These are phyloP conservation scores for Globisporangium uncinulatum DNA, from an alignment of 352 stramenopile species.

Conservation along the genomic window DNA sequence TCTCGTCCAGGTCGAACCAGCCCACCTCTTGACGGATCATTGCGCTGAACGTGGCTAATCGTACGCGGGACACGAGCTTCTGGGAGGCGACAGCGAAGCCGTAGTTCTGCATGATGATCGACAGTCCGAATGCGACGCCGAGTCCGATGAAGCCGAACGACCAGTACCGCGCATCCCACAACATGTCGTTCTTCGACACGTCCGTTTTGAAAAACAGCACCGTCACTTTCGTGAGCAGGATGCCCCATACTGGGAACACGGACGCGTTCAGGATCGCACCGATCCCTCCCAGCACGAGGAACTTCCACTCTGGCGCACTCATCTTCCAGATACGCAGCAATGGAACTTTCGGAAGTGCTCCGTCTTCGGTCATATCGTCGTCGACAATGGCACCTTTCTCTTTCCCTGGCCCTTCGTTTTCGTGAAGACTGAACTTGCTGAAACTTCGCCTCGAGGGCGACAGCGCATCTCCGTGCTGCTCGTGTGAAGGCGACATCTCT, in stretches of 20 bases:
- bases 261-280: conserved; percentile 30
- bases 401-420: too few species aligned
- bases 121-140: conserved; percentile 25
- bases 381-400: too few species aligned
- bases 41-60: conserved; percentile 26
- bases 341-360: conserved; percentile 10
- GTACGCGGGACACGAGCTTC: conserved; percentile 41
- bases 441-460: too few species aligned
- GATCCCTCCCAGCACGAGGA: conserved; percentile 28
- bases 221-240: conserved; percentile 41
- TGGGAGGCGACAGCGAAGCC: conserved; percentile 44
- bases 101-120: conserved; percentile 38
- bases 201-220: conserved; percentile 35
- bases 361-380: conserved; percentile 38
- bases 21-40: conserved; percentile 74
- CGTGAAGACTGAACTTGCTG: too few species aligned
- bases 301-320: conserved; percentile 33
- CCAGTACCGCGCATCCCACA: conserved; percentile 23
- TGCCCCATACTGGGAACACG: conserved; percentile 39
- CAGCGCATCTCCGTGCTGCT: too few species aligned
- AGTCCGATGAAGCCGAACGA: conserved; percentile 27
- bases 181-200: conserved; percentile 33
- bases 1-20: conserved; percentile 69
- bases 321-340: conserved; percentile 39
- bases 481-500: too few species aligned